These are phyloP conservation scores for Chaetothyriales sp. DNA, from an alignment of 2,329 filamentous ascomycete species.

Conservation along the genomic window DNA sequence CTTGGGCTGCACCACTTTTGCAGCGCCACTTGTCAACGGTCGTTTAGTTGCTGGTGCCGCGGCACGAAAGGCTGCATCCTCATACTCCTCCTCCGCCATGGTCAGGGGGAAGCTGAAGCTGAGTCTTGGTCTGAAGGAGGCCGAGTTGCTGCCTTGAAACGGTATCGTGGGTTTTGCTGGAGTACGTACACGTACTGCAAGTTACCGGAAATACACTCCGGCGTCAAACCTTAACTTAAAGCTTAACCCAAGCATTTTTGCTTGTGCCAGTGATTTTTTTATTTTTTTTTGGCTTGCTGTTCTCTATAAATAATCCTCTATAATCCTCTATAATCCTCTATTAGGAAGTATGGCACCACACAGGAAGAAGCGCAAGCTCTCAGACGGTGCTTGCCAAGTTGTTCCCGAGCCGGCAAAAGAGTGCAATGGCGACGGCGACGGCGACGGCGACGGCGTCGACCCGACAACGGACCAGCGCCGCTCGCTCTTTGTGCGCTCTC, in stretches of 20 bases:
- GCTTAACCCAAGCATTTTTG: not conserved
- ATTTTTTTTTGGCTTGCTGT: no score
- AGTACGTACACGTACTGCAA: not conserved
- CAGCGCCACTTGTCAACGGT: conserved; percentile 23
- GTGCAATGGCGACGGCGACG: not conserved
- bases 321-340: not conserved
- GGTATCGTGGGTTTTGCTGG: not conserved
- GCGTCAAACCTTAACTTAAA: no score
- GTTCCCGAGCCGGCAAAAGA: not conserved
- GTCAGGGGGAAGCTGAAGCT: not conserved
- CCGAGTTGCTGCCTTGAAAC: not conserved
- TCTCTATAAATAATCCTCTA: no score
- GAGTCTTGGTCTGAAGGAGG: no score
- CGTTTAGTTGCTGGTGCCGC: conserved; percentile 29
- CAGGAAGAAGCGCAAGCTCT: conserved; percentile 25
- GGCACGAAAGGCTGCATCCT: conserved; percentile 32
- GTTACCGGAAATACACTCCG: no score
- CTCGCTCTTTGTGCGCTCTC: conserved; percentile 80
- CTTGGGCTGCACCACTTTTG: conserved; percentile 67
- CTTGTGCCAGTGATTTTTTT: not conserved
- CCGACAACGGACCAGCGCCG: conserved; percentile 28
- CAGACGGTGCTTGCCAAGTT: conserved; percentile 16
- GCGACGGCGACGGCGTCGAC: not conserved
- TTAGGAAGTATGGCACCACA: conserved; percentile 21
- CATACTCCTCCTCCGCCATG: conserved; percentile 38